A percentile compares a stretch with the other conserved stretches of the same genome.
Conservation (phyloP, 768 basidiomycete genomes). For the Suillus occidentalis region DNA sequence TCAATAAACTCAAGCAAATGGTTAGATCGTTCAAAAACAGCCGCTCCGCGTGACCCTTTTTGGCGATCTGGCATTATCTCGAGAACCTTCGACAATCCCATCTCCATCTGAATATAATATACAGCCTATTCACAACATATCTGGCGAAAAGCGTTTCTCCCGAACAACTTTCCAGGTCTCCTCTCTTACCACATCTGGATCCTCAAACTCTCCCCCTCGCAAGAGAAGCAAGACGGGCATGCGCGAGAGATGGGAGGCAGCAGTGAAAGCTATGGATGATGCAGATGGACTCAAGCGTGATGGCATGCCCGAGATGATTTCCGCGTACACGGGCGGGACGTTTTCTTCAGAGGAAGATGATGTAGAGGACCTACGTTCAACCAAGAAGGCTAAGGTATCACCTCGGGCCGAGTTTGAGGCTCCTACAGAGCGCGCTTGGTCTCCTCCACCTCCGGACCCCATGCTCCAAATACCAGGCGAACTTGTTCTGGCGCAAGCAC, state of each 20-base stretch:
- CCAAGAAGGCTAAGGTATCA: conserved; percentile 28
- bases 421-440: conserved; percentile 26
- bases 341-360: conserved; percentile 14
- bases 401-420: conserved; percentile 8
- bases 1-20: conserved; percentile 4
- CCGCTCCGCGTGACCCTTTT: conserved; percentile 32
- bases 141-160: conserved; percentile 44
- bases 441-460: conserved; percentile 47
- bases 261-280: conserved; percentile 45
- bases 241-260: conserved; percentile 46
- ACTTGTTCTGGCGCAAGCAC: conserved; percentile 50
- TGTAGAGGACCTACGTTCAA: not conserved
- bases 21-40: conserved; percentile 26
- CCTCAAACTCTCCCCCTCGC: conserved; percentile 35
- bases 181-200: conserved; percentile 8
- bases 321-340: conserved; percentile 23
- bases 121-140: conserved; percentile 35
- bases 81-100: conserved; percentile 26
- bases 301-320: conserved; percentile 45
- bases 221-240: conserved; percentile 39
- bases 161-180: conserved; percentile 34
- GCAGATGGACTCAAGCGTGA: conserved; percentile 46
- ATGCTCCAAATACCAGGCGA: conserved; percentile 66
- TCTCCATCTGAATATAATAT: conserved; percentile 42
- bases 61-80: conserved; percentile 28